Evolutionary conservation across 192 early-diverging fungal species (phyloP), one percentile per base, ranked within the genome.

Genomic region (Phlyctochytrium bullatum): DNA sequence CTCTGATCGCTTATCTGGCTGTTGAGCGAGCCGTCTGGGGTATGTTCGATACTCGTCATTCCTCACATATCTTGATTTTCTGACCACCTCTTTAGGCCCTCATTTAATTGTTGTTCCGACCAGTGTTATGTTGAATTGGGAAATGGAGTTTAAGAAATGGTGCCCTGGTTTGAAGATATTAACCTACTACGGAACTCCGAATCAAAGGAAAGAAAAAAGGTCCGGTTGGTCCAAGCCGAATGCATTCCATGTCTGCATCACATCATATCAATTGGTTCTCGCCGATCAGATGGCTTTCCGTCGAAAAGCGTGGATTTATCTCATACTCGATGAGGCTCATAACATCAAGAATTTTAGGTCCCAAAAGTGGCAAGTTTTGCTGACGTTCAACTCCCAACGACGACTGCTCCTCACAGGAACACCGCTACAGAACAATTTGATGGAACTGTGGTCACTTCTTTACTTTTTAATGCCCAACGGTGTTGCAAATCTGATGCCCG

Each of bases 391-490:
- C 66, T 91, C 88, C 67, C 90, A 91, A 59, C 94, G 93, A 69
- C 84, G 94, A 36, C 77, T 93, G 16, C 67, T 94, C 40, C 76
- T 96, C 40, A 96, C 94, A 12, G 94, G 94, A 59, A 96, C 94
- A 3, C 94, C 94, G 1, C 92, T 96, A 60, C 94, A 96, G 69
- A 96, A 96, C 74, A 88, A 87, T 53, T 93, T 96, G 92, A 89
- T 91, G 80, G 94, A 96, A 75, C 79, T 96, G 56, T 96, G 94
- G 94, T 89, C 92, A 1, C 74, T 96, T 50, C 79, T 96, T 51
- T 91, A 96, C 73, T 96, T 96, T 74, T 92, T 96, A 68, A 96
- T 96, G 94, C 94, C 94, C 2, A 93, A 86, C 32, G 81, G 92
- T 12, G 34, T 61, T 27, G 23, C 28, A 3, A 17, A 28, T 0